Evolutionary conservation across 768 basidiomycete genomes (phyloP).

Genomic region (Candolleomyces aberdarensis): DNA sequence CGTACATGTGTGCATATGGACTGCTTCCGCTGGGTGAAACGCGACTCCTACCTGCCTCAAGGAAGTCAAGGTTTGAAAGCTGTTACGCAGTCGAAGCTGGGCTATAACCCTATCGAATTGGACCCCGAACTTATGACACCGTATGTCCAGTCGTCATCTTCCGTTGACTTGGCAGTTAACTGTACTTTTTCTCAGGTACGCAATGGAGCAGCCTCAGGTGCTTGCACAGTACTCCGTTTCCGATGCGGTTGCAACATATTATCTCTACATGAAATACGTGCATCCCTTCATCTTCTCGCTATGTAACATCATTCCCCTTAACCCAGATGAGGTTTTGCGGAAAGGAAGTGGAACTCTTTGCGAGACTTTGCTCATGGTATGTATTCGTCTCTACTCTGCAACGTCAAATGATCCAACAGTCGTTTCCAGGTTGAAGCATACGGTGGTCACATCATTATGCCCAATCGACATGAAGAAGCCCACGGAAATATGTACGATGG

Average conservation of each 20-base stretch:
- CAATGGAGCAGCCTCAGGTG: constrained; percentile 89
- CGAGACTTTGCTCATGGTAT: constrained; percentile 95
- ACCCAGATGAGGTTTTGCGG: constrained; percentile 92
- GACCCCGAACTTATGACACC: constrained; percentile 99
- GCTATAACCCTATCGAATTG: constrained; percentile 94
- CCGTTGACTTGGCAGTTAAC: not conserved
- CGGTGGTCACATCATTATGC: constrained; percentile 91
- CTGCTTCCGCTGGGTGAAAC: constrained; percentile 99
- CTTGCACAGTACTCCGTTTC: constrained; percentile 98
- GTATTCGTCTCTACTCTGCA: not conserved
- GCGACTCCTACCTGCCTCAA: constrained; percentile 97
- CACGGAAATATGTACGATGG: constrained; percentile 94
- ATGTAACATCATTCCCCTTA: constrained; percentile 97
- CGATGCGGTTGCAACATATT: constrained; percentile 99
- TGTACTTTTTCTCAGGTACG: constrained; percentile 61
- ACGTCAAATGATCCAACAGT: constrained; percentile 3
- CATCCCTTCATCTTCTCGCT: constrained; percentile 99
- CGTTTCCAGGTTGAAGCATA: constrained; percentile 86
- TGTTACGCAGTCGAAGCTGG: constrained; percentile 92
- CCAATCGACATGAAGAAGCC: constrained; percentile 92
- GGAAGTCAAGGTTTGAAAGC: constrained; percentile 98
- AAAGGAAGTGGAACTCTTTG: constrained; percentile 97
- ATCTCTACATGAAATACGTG: constrained; percentile 99
- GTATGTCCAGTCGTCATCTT: constrained; percentile 45
- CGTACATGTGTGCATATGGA: constrained; percentile 96